phyloP scores from a whole-genome alignment of 1,284 basidiomycete genomes.

The Blastosporella zonata region DNA sequence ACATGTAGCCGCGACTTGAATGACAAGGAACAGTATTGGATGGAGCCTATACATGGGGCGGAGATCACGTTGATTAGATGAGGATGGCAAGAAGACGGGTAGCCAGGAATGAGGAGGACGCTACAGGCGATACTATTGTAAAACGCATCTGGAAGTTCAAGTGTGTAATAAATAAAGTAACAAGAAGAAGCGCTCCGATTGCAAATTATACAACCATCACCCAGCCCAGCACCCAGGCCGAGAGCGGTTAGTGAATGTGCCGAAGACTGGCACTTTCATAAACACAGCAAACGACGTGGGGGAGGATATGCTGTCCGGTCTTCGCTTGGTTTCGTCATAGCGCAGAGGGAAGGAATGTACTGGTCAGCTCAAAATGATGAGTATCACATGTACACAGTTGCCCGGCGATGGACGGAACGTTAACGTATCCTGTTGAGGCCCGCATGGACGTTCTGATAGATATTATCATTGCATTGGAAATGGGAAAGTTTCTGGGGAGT shows the following conservation, averaged over 20 bases:
- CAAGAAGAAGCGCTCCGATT: slow-evolving; percentile 14
- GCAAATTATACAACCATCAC: slow-evolving; percentile 17
- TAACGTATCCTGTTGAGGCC: neutral
- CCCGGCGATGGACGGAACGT: neutral
- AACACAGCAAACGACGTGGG: slow-evolving; percentile 9
- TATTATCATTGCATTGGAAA: too few species aligned
- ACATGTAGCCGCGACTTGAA: too few species aligned
- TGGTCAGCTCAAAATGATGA: neutral
- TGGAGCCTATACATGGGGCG: too few species aligned
- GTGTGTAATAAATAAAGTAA: too few species aligned
- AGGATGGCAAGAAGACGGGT: too few species aligned
- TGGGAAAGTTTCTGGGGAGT: too few species aligned
- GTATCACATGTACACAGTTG: neutral
- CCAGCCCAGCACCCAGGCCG: slow-evolving; percentile 10
- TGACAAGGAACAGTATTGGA: too few species aligned
- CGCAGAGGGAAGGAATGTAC: neutral
- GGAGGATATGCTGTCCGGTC: slow-evolving; percentile 11
- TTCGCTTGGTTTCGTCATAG: slow-evolving; percentile 13
- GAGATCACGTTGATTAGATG: too few species aligned
- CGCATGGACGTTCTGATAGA: too few species aligned
- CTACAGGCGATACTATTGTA: too few species aligned
- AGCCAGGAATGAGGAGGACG: too few species aligned
- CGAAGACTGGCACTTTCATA: slow-evolving; percentile 4
- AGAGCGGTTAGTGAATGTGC: slow-evolving; percentile 10
- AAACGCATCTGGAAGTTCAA: too few species aligned